A percentile compares a stretch with the other conserved stretches of the same genome.
These are phyloP conservation scores for Suhomyces bokatorum DNA, from an alignment of 1,139 yeast genomes.

Conservation along the genomic window DNA sequence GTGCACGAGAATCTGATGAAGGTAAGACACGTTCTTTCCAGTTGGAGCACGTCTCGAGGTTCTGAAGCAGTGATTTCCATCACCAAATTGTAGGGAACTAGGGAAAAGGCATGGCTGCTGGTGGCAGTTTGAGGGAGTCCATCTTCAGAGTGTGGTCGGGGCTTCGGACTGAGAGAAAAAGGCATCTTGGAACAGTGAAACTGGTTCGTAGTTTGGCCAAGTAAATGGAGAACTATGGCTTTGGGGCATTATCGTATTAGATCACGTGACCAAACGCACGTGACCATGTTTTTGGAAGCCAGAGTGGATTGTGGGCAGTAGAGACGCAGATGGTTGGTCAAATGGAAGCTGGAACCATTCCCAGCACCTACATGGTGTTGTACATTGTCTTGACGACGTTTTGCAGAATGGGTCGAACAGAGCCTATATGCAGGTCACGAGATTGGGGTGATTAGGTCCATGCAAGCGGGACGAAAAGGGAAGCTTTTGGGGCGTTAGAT, in stretches of 20 bases:
- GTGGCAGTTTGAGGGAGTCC: background rate
- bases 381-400: too few relatives aligned
- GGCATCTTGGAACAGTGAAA: background rate
- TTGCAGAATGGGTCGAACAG: too few relatives aligned
- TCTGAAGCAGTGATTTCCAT: constrained; percentile 51
- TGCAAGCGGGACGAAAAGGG: background rate
- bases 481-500: background rate
- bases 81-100: constrained; percentile 28
- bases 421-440: background rate
- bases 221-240: background rate
- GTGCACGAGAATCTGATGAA: constrained; percentile 54
- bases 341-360: too few relatives aligned
- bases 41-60: constrained; percentile 63
- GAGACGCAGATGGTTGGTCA: too few relatives aligned
- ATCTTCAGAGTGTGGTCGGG: background rate
- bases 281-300: too few relatives aligned
- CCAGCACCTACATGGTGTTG: too few relatives aligned
- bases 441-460: background rate
- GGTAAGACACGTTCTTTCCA: constrained; percentile 57
- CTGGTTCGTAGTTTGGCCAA: background rate
- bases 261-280: background rate
- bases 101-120: background rate
- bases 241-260: background rate
- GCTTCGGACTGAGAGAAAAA: background rate
- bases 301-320: too few relatives aligned